Evolutionary conservation across 208 protist genomes (phyloP), one percentile per base, ranked within the genome.

Genomic region (Leptomonas seymouri): DNA sequence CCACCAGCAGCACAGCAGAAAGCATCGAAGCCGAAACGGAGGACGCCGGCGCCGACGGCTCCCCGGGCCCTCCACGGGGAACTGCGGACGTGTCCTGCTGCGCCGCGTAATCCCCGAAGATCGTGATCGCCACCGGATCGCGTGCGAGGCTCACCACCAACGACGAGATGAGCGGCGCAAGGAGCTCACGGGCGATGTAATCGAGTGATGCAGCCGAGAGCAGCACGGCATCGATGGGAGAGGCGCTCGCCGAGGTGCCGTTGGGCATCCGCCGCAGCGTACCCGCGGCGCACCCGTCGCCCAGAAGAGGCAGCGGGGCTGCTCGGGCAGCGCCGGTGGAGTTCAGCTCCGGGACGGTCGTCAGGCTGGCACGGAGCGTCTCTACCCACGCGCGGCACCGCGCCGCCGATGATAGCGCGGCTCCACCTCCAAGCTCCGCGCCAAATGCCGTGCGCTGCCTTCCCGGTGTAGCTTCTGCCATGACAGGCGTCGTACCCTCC

Each of bases 121-220:
- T 28, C 23, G 42, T 31, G 8, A 77, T 53, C 2, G 64, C 44
- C 64, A 71, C 63, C 1, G 71, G 71, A 48, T 77, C 71, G 30
- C 64, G 71, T 3, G 71, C 63, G n/a, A 77, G 58, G 2, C 62
- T 11, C 2, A 77, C 41, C 21, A 77, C 71, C 18, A 77, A 42
- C 3, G 71, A 62, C 20, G 71, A 63, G 6, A 67, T 50, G 3
- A 62, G 36, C 15, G 71, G 71, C 20, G 31, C 34, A 12, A 77
- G 57, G 11, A 77, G 41, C n/a, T 45, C 2, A 3, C 58, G 46
- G 12, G 55, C 62, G 27, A 71, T 49, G 44, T 23, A 31, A 9
- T 18, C 23, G 18, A 76, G 63, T 14, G 54, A 39, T 3, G 48
- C 12, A 0, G 27, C 21, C 30, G 64, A 25, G 21, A 16, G 18